Evolutionary conservation across 2,329 filamentous ascomycete species (phyloP).

Genomic region (Trichothecium roseum): DNA sequence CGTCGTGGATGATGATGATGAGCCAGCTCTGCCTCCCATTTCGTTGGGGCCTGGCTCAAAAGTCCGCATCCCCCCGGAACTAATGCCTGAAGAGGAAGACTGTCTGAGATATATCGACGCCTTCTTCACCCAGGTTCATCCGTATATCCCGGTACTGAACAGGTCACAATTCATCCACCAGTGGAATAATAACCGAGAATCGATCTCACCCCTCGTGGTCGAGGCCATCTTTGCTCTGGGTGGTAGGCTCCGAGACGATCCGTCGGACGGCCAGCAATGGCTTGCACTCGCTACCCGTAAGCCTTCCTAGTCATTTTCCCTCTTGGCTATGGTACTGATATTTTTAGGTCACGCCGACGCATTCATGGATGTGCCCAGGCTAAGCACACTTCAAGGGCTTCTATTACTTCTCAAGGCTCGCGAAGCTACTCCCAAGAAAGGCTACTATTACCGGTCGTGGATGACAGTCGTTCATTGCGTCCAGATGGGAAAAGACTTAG

Average conservation of each 20-base stretch:
- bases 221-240: conserved; percentile 89
- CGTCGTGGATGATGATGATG: conserved; percentile 60
- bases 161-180: conserved; percentile 76
- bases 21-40: conserved; percentile 58
- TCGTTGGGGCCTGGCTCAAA: conserved; percentile 61
- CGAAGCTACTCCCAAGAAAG: conserved; percentile 83
- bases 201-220: conserved; percentile 79
- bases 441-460: conserved; percentile 96
- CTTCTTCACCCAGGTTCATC: conserved; percentile 84
- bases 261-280: conserved; percentile 82
- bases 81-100: conserved; percentile 84
- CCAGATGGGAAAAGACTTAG: conserved; percentile 86
- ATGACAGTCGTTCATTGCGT: conserved; percentile 89
- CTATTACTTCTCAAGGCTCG: conserved; percentile 82
- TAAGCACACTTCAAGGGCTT: conserved; percentile 87
- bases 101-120: conserved; percentile 79
- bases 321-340: not conserved
- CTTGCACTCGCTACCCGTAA: conserved; percentile 76
- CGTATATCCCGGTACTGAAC: conserved; percentile 84
- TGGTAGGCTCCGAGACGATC: conserved; percentile 72
- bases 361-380: conserved; percentile 82
- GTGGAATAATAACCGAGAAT: conserved; percentile 73
- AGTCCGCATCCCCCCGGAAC: conserved; percentile 78
- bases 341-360: conserved; percentile 71
- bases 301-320: conserved; percentile 9